Base-by-base conservation (phyloP, 2,329 filamentous ascomycete genomes). In the Fusarium mundagurra region DNA sequence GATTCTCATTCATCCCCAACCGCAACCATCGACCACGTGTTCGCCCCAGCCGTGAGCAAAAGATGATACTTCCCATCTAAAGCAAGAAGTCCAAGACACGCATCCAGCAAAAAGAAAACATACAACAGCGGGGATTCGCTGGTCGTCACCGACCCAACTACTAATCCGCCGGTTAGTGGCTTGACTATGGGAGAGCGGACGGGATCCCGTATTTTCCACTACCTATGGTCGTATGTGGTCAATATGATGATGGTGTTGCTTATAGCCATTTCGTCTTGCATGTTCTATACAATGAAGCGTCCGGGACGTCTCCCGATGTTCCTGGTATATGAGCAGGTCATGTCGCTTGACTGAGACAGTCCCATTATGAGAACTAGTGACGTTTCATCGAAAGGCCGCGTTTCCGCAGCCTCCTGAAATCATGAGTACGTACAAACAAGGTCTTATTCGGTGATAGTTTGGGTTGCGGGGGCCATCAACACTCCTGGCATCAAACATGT, bases 51-150 rank as follows among this genome's bases (percentile, higher is more conserved):
- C 33, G 38, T 44, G 44, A 38, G 18, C 38, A 61, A 67, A 51
- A 41, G 31, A n/a, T 24, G 24, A n/a, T 36, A n/a, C 24, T 22
- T 27, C 18, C 29, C 7, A 18, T 31, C 10, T 16, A 10, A 24
- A 39, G 17, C 10, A 57, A 18, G n/a, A 44, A 18, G 16, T 5
- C 12, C 31, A 29, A 41, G 41, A 36, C 33, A 41, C 24, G 18
- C 33, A 27, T 20, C 12, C 8, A 53, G 29, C 24, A 51, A 44
- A 71, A 70, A 29, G n/a, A n/a, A 6, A 53, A 74, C 71, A 73
- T 73, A 73, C 71, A 74, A 74, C 71, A 74, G 71, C 63, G 67
- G 70, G 71, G 66, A 73, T 73, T 72, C 69, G 70, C 70, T 72
- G 64, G 69, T 69, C 70, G 41, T 72, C 70, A 72, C 69, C 70